Evolutionary conservation across 202 grass and related monocot species (phyloP).

Genomic region (Eragrostis tef): DNA sequence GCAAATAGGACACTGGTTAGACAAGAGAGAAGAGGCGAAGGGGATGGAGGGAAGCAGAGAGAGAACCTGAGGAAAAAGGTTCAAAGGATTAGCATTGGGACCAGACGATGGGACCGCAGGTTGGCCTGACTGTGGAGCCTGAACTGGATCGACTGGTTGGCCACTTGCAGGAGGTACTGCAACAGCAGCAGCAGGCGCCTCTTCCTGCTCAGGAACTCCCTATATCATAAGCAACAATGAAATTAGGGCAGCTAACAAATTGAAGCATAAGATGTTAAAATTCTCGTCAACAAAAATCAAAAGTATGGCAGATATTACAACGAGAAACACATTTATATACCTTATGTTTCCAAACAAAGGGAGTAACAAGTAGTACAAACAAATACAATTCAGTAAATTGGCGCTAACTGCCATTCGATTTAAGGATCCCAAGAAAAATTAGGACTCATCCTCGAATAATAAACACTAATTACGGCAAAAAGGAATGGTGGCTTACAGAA

Average conservation of each 20-base stretch:
- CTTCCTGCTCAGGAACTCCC: constrained; percentile 78
- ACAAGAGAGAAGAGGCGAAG: neutral
- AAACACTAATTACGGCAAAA: neutral
- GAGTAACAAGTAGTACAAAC: neutral
- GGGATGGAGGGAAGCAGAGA: neutral
- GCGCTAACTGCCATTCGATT: neutral
- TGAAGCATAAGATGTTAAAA: constrained; percentile 3
- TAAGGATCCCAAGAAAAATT: neutral
- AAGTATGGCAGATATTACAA: neutral
- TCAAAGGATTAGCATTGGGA: constrained; percentile 85
- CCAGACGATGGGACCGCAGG: constrained; percentile 62
- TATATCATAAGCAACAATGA: neutral
- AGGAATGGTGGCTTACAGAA: constrained; percentile 55
- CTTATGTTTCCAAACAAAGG: neutral
- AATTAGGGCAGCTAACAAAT: neutral
- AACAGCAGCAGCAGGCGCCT: constrained; percentile 29
- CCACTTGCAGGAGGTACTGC: constrained; percentile 52
- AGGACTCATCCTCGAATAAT: constrained; percentile 15
- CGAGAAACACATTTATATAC: neutral
- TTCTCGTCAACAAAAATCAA: neutral
- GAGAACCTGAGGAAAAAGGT: constrained; percentile 88
- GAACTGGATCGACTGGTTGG: constrained; percentile 49
- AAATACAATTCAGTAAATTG: neutral
- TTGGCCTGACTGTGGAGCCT: constrained; percentile 55
- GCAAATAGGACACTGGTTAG: constrained; percentile 20